Base-by-base conservation (phyloP, 345 rosid genomes). In the Populus simonii region DNA sequence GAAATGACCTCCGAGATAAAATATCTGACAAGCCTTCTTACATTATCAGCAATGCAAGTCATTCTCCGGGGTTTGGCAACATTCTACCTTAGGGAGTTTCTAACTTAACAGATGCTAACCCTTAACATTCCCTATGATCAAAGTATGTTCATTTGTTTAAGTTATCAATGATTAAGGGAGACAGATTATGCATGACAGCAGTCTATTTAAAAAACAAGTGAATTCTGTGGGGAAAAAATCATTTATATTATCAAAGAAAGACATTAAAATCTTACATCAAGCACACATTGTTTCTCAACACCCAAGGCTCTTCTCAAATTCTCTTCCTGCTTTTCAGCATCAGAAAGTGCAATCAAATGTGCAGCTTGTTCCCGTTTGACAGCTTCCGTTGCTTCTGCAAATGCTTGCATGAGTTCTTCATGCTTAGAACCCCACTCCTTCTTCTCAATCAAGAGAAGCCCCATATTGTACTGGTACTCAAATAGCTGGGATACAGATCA, bases 401-500 rank as follows among this genome's bases (percentile, higher is more conserved):
- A 45, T 39, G 85, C 89, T 35, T 82, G 86, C 66, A 74, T 88
- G 74, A 96, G 91, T 63, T 91, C 92, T 71, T 92, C 98, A 77
- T 74, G 84, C 85, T 88, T 88, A 36, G 89, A 83, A 80, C 76
- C 80, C 97, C 99, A 96, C 35, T 93, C 97, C 83, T 89, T 92
- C 81, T 96, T 88, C 89, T 96, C 99, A 41, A 96, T 87, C 84
- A 96, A 85, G 72, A 96, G 93, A 80, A 96, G 92, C 41, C 98
- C 99, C 97, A 96, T 88, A 75, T 88, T 93, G 83, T 93, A 93
- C 72, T 95, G 99, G 81, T 95, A 95, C 16, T 93, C 96, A 57
- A 91, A 96, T 62, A 96, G 94, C 99, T 96, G 92, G 16, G 36
- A 76, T 35, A 79, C 43, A 74, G 38, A 77, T 11, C 51, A 73